Base-by-base conservation (phyloP, 116 monocot genomes). In the Posidonia oceanica region DNA sequence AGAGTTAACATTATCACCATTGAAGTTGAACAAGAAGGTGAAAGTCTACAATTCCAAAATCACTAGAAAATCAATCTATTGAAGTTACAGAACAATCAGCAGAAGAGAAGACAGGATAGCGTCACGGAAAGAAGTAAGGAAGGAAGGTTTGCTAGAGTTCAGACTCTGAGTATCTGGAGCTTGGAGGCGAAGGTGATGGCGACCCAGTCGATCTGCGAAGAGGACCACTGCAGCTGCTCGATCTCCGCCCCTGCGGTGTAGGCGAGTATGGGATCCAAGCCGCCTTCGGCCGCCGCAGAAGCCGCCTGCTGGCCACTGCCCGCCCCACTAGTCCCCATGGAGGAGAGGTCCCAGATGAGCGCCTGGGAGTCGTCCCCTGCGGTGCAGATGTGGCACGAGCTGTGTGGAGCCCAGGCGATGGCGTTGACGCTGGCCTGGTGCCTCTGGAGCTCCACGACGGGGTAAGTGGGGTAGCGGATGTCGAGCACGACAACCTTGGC, bases 191-290 rank as follows among this genome's bases (percentile, higher is more conserved):
- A 98, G 18, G 93, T 93, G 38, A 98, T 98, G 52, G 98, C 93
- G 29, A 98, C 98, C 98, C 98, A 98, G 66, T 98, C 98, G 5
- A 85, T 90, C 79, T 98, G 98, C 2, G 92, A 82, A 7, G 98
- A 85, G 3, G 93, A 98, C 98, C 98, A 98, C 84, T 98, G 93
- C 66, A 98, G 86, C 84, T 98, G 98, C 84, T 98, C 93, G 59
- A 93, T 98, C 87, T 98, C 93, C 1, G 92, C 87, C 42, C 98
- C 98, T 0, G 98, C 98, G 0, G 98, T 93, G 72, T 98, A 98
- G 0, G 97, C 92, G 39, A 98, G 79, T 60, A 98, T 98, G 3
- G 97, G 97, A 66, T 98, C 93, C 23, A 98, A 66, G 6, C 90
- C 98, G 0, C 97, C 93, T 41, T 92, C 97, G 1, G 77, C 71